Evolutionary conservation across 2,329 filamentous ascomycete species (phyloP), one percentile per base, ranked within the genome.

Genomic region (Zasmidium cellare): DNA sequence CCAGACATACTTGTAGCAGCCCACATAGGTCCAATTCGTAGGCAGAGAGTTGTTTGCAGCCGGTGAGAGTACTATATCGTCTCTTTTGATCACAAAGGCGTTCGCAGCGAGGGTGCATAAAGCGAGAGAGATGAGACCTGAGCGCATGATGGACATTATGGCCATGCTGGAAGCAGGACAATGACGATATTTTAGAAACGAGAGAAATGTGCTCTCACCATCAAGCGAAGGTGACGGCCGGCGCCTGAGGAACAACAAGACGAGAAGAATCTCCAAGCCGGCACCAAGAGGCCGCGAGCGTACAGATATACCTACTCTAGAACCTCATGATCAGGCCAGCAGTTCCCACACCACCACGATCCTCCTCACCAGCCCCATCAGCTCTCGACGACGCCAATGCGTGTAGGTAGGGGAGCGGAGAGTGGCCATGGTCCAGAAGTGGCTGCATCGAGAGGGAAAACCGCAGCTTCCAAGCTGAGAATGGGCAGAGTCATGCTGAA

Each of bases 21-120:
- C 65, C 12, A 61, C 52, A 46, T 66, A 66, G 12, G 60, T 65
- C 65, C 65, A 67, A 46, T 59, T 59, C 3, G 57, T 54, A 11
- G 62, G 63, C 9, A 67, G 54, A 16, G 63, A 58, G 9, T 31
- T 19, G 28, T 63, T 65, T 45, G 48, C 50, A 12, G 62, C 60
- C 14, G 60, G 53, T n/a, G 51, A 20, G 14, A 65, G 51, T 5
- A 16, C 16, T 6, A 46, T 24, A 35, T 38, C 51, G 18, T 58
- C 53, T 20, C 60, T 28, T 25, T 54, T 49, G 35, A 57, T 25
- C 7, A 53, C 45, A 14, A 58, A 56, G n/a, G 49, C 51, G 25
- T 45, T n/a, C 3, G 35, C 35, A n/a, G 16, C 35, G 16, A 41
- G n/a, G 3, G 35, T 14, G 35, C 35, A 41, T 9, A 41, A 18